Percentiles rank a stretch among this genome's conserved stretches.
Evolutionary conservation across 2,329 filamentous ascomycete species (phyloP).

Genomic region (Peltaster fructicola): DNA sequence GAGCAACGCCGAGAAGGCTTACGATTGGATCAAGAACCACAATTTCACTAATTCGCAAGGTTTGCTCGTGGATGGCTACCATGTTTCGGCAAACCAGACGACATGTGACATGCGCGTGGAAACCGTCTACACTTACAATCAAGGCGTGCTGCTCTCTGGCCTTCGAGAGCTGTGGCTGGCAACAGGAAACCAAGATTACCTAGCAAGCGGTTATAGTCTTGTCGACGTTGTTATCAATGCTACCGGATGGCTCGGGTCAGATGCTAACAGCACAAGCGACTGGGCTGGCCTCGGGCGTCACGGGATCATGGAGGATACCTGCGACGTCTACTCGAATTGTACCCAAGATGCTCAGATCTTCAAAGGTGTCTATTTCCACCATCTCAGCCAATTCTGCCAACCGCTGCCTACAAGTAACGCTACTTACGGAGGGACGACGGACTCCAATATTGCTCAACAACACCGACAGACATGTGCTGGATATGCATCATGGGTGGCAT

Average conservation of each 20-base stretch:
- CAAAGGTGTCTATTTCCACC: constrained; percentile 92
- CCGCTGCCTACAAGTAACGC: constrained; percentile 37
- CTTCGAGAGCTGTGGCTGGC: constrained; percentile 65
- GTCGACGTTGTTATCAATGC: constrained; percentile 57
- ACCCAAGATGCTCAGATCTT: constrained; percentile 78
- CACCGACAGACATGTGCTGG: constrained; percentile 46
- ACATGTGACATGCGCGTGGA: constrained; percentile 59
- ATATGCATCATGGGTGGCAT: constrained; percentile 59
- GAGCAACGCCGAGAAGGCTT: constrained; percentile 56
- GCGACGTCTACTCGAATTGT: constrained; percentile 58
- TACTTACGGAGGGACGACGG: constrained; percentile 26
- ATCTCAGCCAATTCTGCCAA: constrained; percentile 63
- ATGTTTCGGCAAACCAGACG: constrained; percentile 47
- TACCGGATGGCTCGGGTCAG: constrained; percentile 46
- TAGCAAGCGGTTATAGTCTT: constrained; percentile 61
- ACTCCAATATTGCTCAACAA: constrained; percentile 11
- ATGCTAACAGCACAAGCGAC: too few relatives aligned
- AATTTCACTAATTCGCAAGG: constrained; percentile 67
- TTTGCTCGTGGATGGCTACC: constrained; percentile 75
- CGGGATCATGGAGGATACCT: constrained; percentile 70
- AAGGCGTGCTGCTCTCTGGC: constrained; percentile 75
- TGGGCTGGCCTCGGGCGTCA: constrained; percentile 65
- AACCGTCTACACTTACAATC: constrained; percentile 93
- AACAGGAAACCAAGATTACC: constrained; percentile 51
- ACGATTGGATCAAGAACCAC: constrained; percentile 60